Conservation (phyloP, 192 early-diverging fungal species). For the Phycomyces nitens region DNA sequence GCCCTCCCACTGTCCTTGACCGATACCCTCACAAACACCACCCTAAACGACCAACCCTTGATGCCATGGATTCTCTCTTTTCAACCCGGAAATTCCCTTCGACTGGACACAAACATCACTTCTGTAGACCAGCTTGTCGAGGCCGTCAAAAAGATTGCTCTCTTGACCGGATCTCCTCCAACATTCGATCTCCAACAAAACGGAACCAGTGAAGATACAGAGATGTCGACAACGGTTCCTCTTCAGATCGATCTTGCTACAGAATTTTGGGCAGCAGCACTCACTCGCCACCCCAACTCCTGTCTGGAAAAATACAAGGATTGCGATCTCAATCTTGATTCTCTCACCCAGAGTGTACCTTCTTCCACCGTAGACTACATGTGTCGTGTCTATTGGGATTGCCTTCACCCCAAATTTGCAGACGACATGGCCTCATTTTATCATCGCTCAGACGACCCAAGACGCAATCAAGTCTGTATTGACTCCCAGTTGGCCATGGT, state of each 20-base stretch:
- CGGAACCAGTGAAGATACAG: neutral
- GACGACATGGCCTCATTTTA: slow-evolving; percentile 31
- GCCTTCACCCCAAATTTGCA: slow-evolving; percentile 35
- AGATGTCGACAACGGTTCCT: neutral
- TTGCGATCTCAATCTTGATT: slow-evolving; percentile 7
- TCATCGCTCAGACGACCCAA: slow-evolving; percentile 27
- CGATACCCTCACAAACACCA: neutral
- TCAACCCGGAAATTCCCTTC: slow-evolving; percentile 23
- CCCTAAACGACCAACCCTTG: slow-evolving; percentile 2
- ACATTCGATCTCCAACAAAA: neutral
- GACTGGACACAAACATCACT: slow-evolving; percentile 38
- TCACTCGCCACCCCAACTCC: slow-evolving; percentile 14
- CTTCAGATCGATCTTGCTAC: slow-evolving; percentile 4
- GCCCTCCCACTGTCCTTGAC: neutral
- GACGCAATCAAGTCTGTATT: slow-evolving; percentile 31
- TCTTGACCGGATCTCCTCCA: slow-evolving; percentile 9
- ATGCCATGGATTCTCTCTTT: slow-evolving; percentile 33
- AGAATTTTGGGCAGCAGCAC: slow-evolving; percentile 23
- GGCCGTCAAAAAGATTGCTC: slow-evolving; percentile 31
- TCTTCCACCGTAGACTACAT: slow-evolving; percentile 24
- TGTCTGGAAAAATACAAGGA: slow-evolving; percentile 18
- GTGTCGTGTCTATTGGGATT: slow-evolving; percentile 35
- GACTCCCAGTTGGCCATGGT: slow-evolving; percentile 33
- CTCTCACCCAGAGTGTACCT: slow-evolving; percentile 25
- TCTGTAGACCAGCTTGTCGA: slow-evolving; percentile 36